Evolutionary conservation across 2,329 filamentous ascomycete species (phyloP), one percentile per base, ranked within the genome.

Genomic region (Alternaria panax): DNA sequence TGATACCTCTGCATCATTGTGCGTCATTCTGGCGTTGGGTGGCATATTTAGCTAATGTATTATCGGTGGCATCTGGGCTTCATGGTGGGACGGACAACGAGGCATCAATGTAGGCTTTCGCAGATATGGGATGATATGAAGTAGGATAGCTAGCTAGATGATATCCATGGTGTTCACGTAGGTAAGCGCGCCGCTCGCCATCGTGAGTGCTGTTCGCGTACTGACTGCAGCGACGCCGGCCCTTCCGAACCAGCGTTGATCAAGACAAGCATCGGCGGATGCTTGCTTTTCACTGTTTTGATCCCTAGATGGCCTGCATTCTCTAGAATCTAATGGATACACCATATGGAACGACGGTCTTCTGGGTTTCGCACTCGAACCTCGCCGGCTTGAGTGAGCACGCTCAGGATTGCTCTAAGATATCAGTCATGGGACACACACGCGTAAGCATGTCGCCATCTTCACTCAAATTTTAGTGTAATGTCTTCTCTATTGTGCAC

Each of bases 1-100:
- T 47, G 64, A 66, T 66, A 65, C 64, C 64, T 66, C 59, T 63
- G 54, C 51, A 58, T 63, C 41, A 51, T 60, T 50, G 27, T 48
- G 45, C 18, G 25, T 48, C 42, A 45, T 54, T 25, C 28, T 20
- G 45, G 45, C 30, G 45, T 48, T 48, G 30, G 22, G 2, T 28
- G 28, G 14, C 28, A 48, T 36, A 34, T 14, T 36, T 48, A 48
- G 45, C 45, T 48, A 48, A 48, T 48, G 45, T 48, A n/a, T 48
- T 48, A 36, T 48, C 20, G 28, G 30, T 48, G 45, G 45, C 45
- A 48, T 48, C 45, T 30, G 45, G 20, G 12, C 45, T 36, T 34
- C 20, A 48, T 48, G 45, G 27, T 32, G 27, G 45, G 12, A 34
- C 16, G 45, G 20, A 36, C 28, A 48, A 30, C 45, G 45, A 48